Evolutionary conservation across 2,329 filamentous ascomycete genomes (phyloP).

Genomic region (Coniella lustricola): DNA sequence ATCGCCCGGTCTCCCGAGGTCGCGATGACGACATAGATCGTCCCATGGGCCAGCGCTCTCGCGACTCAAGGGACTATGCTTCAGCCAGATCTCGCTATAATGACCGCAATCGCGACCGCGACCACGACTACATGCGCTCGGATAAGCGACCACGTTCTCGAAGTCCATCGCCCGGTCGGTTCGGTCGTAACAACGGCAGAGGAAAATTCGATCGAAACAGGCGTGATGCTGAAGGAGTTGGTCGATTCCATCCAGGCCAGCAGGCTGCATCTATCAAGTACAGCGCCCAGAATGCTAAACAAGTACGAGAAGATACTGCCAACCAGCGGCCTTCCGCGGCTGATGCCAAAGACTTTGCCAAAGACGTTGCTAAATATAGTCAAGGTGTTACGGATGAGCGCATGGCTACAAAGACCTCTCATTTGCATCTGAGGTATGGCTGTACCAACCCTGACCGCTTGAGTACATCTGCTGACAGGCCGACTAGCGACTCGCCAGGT

Average conservation of each 20-base stretch:
- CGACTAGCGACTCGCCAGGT: slow-evolving; percentile 4
- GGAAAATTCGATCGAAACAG: slow-evolving; percentile 22
- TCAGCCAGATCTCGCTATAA: slow-evolving; percentile 35
- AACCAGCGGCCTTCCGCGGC: slow-evolving; percentile 56
- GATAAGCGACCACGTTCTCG: slow-evolving; percentile 25
- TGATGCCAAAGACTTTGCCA: slow-evolving; percentile 51
- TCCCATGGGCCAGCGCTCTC: slow-evolving; percentile 23
- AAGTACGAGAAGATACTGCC: slow-evolving; percentile 50
- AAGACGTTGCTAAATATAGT: slow-evolving; percentile 61
- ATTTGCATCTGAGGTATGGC: slow-evolving; percentile 30
- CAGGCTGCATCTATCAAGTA: slow-evolving; percentile 31
- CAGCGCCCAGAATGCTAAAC: slow-evolving; percentile 40
- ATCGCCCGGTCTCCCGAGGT: slow-evolving; percentile 13
- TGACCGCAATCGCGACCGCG: slow-evolving; percentile 45
- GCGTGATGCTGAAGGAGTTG: slow-evolving; percentile 20
- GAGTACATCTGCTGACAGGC: neutral
- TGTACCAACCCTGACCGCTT: neutral
- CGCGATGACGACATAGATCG: slow-evolving; percentile 53
- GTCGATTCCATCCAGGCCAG: slow-evolving; percentile 24
- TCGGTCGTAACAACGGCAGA: slow-evolving; percentile 21
- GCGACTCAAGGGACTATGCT: slow-evolving; percentile 16
- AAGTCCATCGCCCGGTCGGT: slow-evolving; percentile 21
- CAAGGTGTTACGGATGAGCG: slow-evolving; percentile 50
- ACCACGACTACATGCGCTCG: slow-evolving; percentile 28
- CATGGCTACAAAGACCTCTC: slow-evolving; percentile 22